These are phyloP conservation scores for Helicosporidium sp. DNA, from an alignment of 139 green algal species.

Conservation along the genomic window DNA sequence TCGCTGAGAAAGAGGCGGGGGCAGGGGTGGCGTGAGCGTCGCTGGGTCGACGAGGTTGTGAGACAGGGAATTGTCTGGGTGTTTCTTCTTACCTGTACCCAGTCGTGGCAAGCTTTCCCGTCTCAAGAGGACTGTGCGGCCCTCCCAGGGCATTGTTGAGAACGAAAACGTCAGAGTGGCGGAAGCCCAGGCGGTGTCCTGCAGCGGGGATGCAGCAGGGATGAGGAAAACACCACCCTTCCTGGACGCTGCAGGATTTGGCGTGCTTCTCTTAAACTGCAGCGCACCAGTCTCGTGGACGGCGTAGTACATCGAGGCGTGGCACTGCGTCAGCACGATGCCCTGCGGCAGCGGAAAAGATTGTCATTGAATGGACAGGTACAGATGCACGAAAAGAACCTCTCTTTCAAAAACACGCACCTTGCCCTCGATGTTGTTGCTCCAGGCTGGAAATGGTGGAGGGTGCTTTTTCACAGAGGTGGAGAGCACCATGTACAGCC, in stretches of 20 bases:
- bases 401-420: background rate
- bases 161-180: too few species aligned
- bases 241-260: too few species aligned
- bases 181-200: conserved; percentile 6
- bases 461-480: background rate
- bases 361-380: background rate
- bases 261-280: too few species aligned
- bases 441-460: conserved; percentile 7
- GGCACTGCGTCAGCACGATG: conserved; percentile 13
- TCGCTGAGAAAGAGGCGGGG: too few species aligned
- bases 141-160: too few species aligned
- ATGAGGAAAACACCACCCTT: too few species aligned
- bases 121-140: too few species aligned
- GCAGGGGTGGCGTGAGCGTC: too few species aligned
- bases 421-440: background rate
- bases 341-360: conserved; percentile 2
- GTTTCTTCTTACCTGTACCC: conserved; percentile 10
- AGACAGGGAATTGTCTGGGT: too few species aligned
- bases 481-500: conserved; percentile 7
- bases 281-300: conserved; percentile 16
- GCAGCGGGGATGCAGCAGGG: too few species aligned
- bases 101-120: background rate
- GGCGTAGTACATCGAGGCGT: conserved; percentile 11
- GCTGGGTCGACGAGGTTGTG: too few species aligned
- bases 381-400: background rate